These are phyloP conservation scores for Saccharomycopsis javanensis DNA, from an alignment of 805 yeast species.

Conservation along the genomic window DNA sequence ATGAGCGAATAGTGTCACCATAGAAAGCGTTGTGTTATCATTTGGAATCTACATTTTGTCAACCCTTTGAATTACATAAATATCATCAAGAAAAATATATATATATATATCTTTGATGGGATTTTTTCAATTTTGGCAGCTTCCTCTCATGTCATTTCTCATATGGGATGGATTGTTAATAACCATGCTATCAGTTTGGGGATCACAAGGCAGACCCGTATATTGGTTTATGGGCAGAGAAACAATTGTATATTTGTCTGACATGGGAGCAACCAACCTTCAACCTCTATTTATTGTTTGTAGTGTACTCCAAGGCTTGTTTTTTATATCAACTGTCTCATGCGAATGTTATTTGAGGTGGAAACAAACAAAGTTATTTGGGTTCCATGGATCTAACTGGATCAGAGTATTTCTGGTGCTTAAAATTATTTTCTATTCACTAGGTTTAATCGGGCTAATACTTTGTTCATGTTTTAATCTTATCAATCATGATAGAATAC, in stretches of 20 bases:
- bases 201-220: conserved; percentile 66
- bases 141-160: conserved; percentile 57
- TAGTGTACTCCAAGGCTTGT: conserved; percentile 66
- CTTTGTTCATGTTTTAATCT: conserved; percentile 70
- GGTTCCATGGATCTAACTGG: conserved; percentile 7
- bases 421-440: conserved; percentile 33
- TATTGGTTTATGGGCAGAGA: conserved; percentile 46
- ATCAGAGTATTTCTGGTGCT: conserved; percentile 35
- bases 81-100: background rate
- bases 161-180: conserved; percentile 92
- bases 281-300: conserved; percentile 80
- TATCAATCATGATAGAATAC: conserved; percentile 29
- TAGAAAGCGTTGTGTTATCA: no score
- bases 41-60: background rate
- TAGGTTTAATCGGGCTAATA: conserved; percentile 66
- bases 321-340: conserved; percentile 53
- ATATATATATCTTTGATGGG: background rate
- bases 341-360: conserved; percentile 57
- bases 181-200: conserved; percentile 72
- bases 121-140: conserved; percentile 27
- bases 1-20: background rate
- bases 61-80: background rate
- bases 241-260: conserved; percentile 63
- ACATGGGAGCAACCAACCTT: conserved; percentile 79
- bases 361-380: conserved; percentile 29